Evolutionary conservation across 1,284 basidiomycete genomes (phyloP), one percentile per base, ranked within the genome.

Genomic region (Cerrena zonata): DNA sequence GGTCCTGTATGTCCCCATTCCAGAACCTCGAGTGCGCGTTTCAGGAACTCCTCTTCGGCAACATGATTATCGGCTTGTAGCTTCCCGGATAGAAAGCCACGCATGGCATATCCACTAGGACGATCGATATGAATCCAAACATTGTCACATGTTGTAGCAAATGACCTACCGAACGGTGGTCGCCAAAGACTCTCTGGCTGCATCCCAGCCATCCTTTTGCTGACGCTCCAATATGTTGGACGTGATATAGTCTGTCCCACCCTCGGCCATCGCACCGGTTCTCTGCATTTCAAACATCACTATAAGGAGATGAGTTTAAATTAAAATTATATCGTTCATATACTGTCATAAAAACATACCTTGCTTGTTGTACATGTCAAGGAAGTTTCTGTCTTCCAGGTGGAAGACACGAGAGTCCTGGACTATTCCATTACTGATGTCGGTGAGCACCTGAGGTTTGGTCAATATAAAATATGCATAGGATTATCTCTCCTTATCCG

Each of bases 131-230:
- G n/a, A n/a, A n/a, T n/a, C 21, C 10, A 7, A 41, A 19, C n/a
- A n/a, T n/a, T n/a, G n/a, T n/a, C n/a, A n/a, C n/a, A n/a, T n/a
- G n/a, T n/a, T n/a, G n/a, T n/a, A n/a, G n/a, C n/a, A n/a, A n/a
- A n/a, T 45, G 10, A 57, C 61, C 4, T 49, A 74, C 74, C 72
- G 62, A 30, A 76, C 58, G n/a, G 74, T 75, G 5, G 63, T 60
- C 5, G 66, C 52, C 4, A 77, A 47, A 1, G 74, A 71, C 1
- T 60, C 61, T 13, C 70, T 68, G 45, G 71, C 65, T n/a, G 54
- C 50, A 19, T 64, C 55, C 72, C 74, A 76, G 0, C 71, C 72
- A 47, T 68, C 55, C 2, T 45, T 48, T 18, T 58, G 56, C 21
- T 74, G 56, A 2, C 70, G 65, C 51, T 65, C 53, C 5, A 60